Conservation (phyloP, 495 filamentous ascomycete genomes). For the Tetracladium setigerum region DNA sequence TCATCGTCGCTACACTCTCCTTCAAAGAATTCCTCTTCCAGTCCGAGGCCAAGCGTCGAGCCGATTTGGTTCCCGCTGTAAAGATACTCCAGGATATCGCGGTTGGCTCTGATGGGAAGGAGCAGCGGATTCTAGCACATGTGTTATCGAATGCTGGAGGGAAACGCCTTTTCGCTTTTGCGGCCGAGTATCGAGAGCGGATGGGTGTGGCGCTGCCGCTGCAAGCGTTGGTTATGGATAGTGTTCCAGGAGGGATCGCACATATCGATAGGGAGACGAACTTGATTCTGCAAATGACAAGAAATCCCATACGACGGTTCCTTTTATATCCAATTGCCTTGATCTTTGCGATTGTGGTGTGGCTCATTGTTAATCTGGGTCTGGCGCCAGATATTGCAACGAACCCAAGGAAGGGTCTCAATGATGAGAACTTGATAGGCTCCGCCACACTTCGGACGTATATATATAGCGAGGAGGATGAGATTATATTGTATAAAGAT, state of each 20-base stretch:
- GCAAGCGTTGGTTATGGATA: constrained; percentile 27
- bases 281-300: constrained; percentile 13
- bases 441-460: constrained; percentile 24
- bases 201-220: constrained; percentile 16
- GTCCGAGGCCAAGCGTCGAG: neutral
- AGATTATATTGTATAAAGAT: constrained; percentile 23
- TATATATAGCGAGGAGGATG: constrained; percentile 26
- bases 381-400: constrained; percentile 8
- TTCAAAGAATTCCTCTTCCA: neutral
- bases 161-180: constrained; percentile 20
- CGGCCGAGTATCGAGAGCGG: constrained; percentile 20
- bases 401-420: constrained; percentile 18
- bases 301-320: constrained; percentile 19
- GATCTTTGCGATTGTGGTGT: constrained; percentile 3
- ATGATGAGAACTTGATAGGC: constrained; percentile 9
- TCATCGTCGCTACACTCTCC: constrained; percentile 20
- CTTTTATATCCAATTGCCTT: constrained; percentile 6
- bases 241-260: constrained; percentile 24
- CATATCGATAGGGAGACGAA: constrained; percentile 15
- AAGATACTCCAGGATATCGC: neutral
- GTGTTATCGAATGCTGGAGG: constrained; percentile 28
- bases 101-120: constrained; percentile 5
- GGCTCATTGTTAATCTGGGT: constrained; percentile 12
- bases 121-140: constrained; percentile 25
- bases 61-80: neutral